Base-by-base conservation (phyloP, 176 grass and related monocot genomes). In the Guadua angustifolia region DNA sequence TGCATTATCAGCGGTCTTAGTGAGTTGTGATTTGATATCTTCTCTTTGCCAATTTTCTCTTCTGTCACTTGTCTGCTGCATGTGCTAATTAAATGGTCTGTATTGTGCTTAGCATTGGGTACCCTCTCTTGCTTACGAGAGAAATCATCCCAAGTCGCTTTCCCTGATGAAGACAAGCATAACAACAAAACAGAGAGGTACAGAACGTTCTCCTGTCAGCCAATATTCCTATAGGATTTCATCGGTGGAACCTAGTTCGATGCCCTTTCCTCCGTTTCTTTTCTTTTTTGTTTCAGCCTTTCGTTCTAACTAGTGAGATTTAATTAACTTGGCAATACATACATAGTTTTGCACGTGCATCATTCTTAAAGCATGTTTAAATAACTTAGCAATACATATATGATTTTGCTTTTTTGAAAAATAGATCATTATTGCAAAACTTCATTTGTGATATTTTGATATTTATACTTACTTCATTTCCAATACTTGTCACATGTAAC, bases 141-240 rank as follows among this genome's bases (percentile, higher is more conserved):
- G 47, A 51, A 53, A 10, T 12, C 29, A 32, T 47, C 50, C 25
- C 46, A 18, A 55, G 44, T 83, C 51, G 77, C 42, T 79, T 50
- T 74, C 74, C 6, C n/a, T 69, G 50, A 74, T 5, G 51, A 75
- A 14, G 88, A 74, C 79, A 61, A 52, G 72, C 32, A 66, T 7
- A 75, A 82, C 79, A 59, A n/a, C 79, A 49, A 78, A 82, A 64
- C 79, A 49, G 78, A 77, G 58, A 40, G 66, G 32, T 17, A 50
- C 66, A 43, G 57, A 86, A 83, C 73, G 62, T 90, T 87, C 74
- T 49, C 39, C 59, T 42, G 58, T 71, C 15, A 74, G 66, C 74
- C 57, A 36, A 8, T 55, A 86, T 72, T 83, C 49, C 79, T 18
- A 4, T 8, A 9, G 26, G 49, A n/a, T 55, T 61, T 35, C 79